Base-by-base conservation (phyloP, 345 rosid genomes). In the Eucalyptus curtisii region DNA sequence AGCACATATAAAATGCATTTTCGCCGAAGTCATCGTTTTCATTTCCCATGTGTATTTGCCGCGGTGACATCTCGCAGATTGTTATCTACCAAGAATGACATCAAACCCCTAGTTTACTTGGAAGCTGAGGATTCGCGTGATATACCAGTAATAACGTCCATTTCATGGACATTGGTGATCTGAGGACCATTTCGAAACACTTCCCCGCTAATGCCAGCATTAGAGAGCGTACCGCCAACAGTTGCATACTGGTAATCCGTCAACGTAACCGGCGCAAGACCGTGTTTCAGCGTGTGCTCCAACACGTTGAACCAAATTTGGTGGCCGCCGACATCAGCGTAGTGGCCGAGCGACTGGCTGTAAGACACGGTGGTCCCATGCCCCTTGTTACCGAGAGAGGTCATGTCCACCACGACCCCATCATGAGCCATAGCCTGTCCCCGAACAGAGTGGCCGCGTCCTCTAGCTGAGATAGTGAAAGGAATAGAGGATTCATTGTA, bases 141-240 rank as follows among this genome's bases (percentile, higher is more conserved):
- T 40, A 79, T 91, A 92, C 96, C 96, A 2, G 95, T 93, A 31
- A 94, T 76, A 59, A 93, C 96, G 59, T 94, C 95, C 91, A 94
- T 49, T 64, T 92, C 93, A 45, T 57, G 48, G 19, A 94, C 95
- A 52, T 94, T 93, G 90, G 86, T 90, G 85, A 92, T 93, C 91
- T 92, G 95, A n/a, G 95, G 95, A 15, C 95, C 94, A 44, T 87
- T 87, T 2, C 92, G 91, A 49, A 91, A 91, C 13, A 90, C 88
- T 50, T 92, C 92, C 48, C 96, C 96, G 61, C 95, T 86, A 48
- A 94, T 91, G 53, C 95, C 96, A 3, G 94, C 96, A 55, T 93
- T 92, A 10, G 94, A 94, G 13, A 94, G 92, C 12, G 95, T 94
- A 33, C 96, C 96, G 5, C 96, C 94, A 24, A 93, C 91, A 17